Conservation (phyloP, 306 rosid genomes). For the Pterocarpus santalinus region DNA sequence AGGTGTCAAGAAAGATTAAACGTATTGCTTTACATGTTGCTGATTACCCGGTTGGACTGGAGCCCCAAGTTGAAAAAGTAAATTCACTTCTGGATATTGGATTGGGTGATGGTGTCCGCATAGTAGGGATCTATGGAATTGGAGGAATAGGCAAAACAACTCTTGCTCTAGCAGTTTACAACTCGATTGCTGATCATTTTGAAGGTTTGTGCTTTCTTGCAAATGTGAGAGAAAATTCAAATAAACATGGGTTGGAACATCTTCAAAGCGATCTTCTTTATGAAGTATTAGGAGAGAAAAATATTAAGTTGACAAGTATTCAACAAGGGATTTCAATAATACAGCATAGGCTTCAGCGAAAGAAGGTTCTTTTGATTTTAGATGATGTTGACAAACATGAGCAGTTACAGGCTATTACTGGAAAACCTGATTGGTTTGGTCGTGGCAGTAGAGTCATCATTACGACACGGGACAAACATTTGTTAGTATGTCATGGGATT, state of each 20-base stretch:
- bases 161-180: slow-evolving; percentile 1
- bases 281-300: not conserved
- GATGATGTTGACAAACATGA: not conserved
- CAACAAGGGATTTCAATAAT: not conserved
- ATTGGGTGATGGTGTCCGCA: not conserved
- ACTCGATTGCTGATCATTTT: not conserved
- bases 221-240: not conserved
- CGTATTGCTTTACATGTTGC: not conserved
- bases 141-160: slow-evolving; percentile 40
- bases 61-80: not conserved
- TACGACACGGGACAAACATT: not conserved
- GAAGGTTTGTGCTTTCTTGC: not conserved
- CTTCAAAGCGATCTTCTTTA: not conserved
- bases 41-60: slow-evolving; percentile 32
- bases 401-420: not conserved
- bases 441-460: not conserved
- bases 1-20: not conserved
- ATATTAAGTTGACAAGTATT: not conserved
- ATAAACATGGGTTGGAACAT: not conserved
- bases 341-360: not conserved
- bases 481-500: not conserved
- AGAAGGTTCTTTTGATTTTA: not conserved
- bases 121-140: slow-evolving; percentile 25
- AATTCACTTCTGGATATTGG: not conserved
- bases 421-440: not conserved